phyloP scores from a whole-genome alignment of 257 asterid species.

The Solanum chilense region DNA sequence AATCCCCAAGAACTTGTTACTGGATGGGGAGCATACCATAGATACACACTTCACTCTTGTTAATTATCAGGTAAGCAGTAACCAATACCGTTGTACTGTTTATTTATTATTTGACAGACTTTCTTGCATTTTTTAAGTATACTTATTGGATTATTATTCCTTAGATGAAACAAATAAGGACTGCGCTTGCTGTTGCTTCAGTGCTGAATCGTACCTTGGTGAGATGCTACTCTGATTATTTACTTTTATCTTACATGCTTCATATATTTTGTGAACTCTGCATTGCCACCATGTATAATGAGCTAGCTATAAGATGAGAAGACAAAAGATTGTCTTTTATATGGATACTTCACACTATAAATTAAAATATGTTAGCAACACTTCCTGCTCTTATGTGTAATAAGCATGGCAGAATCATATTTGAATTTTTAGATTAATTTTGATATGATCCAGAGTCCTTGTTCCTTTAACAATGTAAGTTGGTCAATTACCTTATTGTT shows the following conservation, averaged over 20 bases:
- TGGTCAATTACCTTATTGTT: not conserved
- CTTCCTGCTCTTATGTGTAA: not conserved
- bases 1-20: slow-evolving; percentile 82
- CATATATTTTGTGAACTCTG: not conserved
- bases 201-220: slow-evolving; percentile 90
- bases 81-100: not conserved
- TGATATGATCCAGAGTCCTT: not conserved
- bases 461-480: not conserved
- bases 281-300: not conserved
- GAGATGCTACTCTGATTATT: slow-evolving; percentile 15
- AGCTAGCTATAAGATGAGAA: not conserved
- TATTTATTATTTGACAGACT: not conserved
- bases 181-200: slow-evolving; percentile 90
- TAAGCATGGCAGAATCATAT: slow-evolving; percentile 1
- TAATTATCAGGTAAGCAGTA: slow-evolving; percentile 74
- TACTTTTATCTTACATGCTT: not conserved
- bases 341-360: not conserved
- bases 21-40: slow-evolving; percentile 76
- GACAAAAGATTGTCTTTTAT: not conserved
- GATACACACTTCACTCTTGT: slow-evolving; percentile 89
- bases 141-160: slow-evolving; percentile 3
- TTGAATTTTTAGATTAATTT: not conserved
- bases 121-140: not conserved
- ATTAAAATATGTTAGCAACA: not conserved
- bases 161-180: slow-evolving; percentile 93